Base-by-base conservation (phyloP, 1,284 basidiomycete genomes). In the Phellopilus nigrolimitatus region DNA sequence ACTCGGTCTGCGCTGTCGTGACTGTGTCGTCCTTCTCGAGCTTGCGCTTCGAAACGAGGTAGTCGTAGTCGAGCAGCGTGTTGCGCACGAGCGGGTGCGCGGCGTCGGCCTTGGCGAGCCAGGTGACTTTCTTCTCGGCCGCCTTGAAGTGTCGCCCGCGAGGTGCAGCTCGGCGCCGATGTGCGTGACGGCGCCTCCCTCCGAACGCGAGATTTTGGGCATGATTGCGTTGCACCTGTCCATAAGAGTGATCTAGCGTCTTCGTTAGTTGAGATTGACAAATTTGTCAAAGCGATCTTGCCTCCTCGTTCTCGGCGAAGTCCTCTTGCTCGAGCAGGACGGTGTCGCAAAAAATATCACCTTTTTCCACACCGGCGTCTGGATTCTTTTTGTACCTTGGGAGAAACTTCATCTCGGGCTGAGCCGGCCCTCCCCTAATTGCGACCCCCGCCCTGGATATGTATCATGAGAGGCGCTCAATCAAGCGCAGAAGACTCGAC, bases 161-260 rank as follows among this genome's bases (percentile, higher is more conserved):
- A 98, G 84, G 70, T 98, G 81, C 31, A 98, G 85, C 45, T 93
- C 88, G 73, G 97, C 79, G 46, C 78, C 78, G 60, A 99, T 71
- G 4, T 76, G 69, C 19, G 79, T 82, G 56, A 97, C 74, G 39
- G 74, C 71, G 19, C 90, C 89, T 1, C 79, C 72, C 1, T 76
- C 64, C 58, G 80, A 75, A 13, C 72, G 65, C 49, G 79, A 76
- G 62, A 86, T 89, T 22, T 79, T 79, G 49, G 82, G 80, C 49
- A 99, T 84, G 62, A 95, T 85, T 15, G 92, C 95, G 65, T 99
- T 99, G 46, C 97, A 97, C 97, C 97, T 99, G 71, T 99, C 97
- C 95, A 99, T 99, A 53, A 97, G 81, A 13, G 97, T 99, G 59
- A 97, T 76, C 90, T 92, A 55, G 21, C 24, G 19, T 4, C 34